These are phyloP conservation scores for Lasiodiplodia citricola DNA, from an alignment of 2,329 filamentous ascomycete species.

Conservation along the genomic window DNA sequence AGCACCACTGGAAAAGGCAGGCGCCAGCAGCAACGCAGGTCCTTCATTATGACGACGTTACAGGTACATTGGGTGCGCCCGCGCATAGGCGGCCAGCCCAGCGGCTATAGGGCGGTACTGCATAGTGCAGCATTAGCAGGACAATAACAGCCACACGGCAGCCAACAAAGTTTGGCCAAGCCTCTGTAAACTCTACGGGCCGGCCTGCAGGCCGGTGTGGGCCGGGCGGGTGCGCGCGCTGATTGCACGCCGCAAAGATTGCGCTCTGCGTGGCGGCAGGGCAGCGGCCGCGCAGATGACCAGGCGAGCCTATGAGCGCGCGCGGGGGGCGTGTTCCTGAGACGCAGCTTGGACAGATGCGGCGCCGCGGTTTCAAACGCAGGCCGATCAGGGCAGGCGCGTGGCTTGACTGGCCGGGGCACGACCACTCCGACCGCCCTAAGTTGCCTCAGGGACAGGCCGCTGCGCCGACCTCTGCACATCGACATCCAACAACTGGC, in stretches of 20 bases:
- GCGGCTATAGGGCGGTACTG: slow-evolving; percentile 2
- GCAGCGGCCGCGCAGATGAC: neutral
- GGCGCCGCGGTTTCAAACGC: slow-evolving; percentile 17
- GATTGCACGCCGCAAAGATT: slow-evolving; percentile 4
- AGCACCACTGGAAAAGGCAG: neutral
- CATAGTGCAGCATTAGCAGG: slow-evolving; percentile 6
- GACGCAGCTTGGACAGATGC: slow-evolving; percentile 11
- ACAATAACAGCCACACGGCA: slow-evolving; percentile 20
- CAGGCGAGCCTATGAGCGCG: slow-evolving; percentile 6
- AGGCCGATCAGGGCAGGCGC: slow-evolving; percentile 11
- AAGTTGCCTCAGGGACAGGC: neutral
- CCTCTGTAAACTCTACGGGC: slow-evolving; percentile 9
- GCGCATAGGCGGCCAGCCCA: slow-evolving; percentile 1
- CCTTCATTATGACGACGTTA: slow-evolving; percentile 5
- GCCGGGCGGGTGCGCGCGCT: slow-evolving; percentile 1
- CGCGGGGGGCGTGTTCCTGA: slow-evolving; percentile 14
- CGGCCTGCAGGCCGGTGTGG: neutral
- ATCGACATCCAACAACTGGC: slow-evolving; percentile 12
- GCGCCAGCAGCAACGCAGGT: slow-evolving; percentile 13
- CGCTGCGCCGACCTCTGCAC: slow-evolving; percentile 19
- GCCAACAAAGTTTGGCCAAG: slow-evolving; percentile 20
- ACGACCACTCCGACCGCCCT: neutral
- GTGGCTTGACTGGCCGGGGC: slow-evolving; percentile 14
- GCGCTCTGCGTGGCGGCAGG: slow-evolving; percentile 13
- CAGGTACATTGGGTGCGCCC: neutral